Base-by-base conservation (phyloP, 2,329 filamentous ascomycete genomes). In the Scytalidium lignicola region DNA sequence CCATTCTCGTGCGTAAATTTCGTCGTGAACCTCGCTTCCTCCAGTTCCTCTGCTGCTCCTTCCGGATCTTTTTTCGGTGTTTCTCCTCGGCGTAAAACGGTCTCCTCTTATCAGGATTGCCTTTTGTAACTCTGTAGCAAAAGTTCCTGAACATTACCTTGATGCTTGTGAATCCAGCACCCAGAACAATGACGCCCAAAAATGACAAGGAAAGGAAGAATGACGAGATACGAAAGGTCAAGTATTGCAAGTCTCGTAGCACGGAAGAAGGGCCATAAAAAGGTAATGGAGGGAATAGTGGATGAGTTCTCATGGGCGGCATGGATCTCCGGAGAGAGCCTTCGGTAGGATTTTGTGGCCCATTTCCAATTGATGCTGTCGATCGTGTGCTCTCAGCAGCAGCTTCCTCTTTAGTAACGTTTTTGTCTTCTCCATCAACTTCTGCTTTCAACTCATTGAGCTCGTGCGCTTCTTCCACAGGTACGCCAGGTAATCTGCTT, bases 221-320 rank as follows among this genome's bases (percentile, higher is more conserved):
- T 0, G 90, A 90, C 0, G 83, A 78, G 1, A 79, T 55, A 9
- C 84, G 78, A 52, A 93, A 86, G 15, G 76, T 70, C 23, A 75
- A 66, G 62, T 81, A 88, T 56, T 91, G 85, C 1, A 90, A 26
- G 26, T 80, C 74, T 43, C 83, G 76, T n/a, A 85, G 50, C 0
- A 79, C 46, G 1, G 86, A 84, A 0, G 90, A 83, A 0, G 89
- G 85, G 0, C 88, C 88, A 59, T 95, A 96, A 1, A 89, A 72
- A 0, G 90, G 90, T 8, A 96, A 67, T 2, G 89, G 88, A 5
- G 90, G 90, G 56, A 96, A 96, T 4, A 95, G 71, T 2, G 88
- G 86, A 57, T 91, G 85, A 2, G 88, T 91, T 55, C 81, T 78
- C 7, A 83, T 83, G 1, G 83, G 81, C 0, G 86, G 83, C 68